Base-by-base conservation (phyloP, 2,329 filamentous ascomycete genomes). In the Stylonectria norvegica region DNA sequence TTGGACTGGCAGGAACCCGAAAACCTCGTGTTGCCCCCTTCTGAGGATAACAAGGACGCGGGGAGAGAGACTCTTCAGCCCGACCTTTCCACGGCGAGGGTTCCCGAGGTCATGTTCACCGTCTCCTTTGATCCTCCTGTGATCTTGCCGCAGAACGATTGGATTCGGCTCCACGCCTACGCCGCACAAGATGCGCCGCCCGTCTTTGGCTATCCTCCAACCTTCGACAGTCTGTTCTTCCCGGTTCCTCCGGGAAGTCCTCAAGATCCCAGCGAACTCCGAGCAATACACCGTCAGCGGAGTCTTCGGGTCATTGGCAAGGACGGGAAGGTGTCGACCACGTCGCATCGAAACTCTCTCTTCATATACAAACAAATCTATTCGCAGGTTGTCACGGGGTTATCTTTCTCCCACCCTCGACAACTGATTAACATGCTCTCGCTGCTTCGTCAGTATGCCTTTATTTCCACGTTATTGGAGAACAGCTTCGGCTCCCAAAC, bases 351-450 rank as follows among this genome's bases (percentile, higher is more conserved):
- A 10, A 86, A 84, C 56, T 79, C 75, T 0, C 70, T 93, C 2
- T 80, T 79, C 48, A 77, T 89, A 14, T 79, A 85, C 39, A 88
- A 87, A 60, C 77, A 80, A 2, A 85, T 89, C 7, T 88, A 84
- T 50, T 84, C 82, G 0, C 76, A 82, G 40, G 71, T 73, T 3
- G 62, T 94, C 7, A 76, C 75, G 1, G 79, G 83, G 40, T 70
- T 93, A 20, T 81, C 86, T 0, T 91, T 94, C 56, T 79, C 80
- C 3, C 88, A 94, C 55, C 88, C 88, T 0, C 77, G 81, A 35
- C 86, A 94, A 57, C 67, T 94, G 4, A 68, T 90, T 5, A 74
- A 78, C 38, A 79, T 90, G 57, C 71, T 94, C n/a, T 86, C 87
- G 0, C 70, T 75, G 4, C 68, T 93, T 12, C 74, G 88, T 11